These are phyloP conservation scores for Zygosaccharomyces bisporus DNA, from an alignment of 805 yeast species.

Conservation along the genomic window DNA sequence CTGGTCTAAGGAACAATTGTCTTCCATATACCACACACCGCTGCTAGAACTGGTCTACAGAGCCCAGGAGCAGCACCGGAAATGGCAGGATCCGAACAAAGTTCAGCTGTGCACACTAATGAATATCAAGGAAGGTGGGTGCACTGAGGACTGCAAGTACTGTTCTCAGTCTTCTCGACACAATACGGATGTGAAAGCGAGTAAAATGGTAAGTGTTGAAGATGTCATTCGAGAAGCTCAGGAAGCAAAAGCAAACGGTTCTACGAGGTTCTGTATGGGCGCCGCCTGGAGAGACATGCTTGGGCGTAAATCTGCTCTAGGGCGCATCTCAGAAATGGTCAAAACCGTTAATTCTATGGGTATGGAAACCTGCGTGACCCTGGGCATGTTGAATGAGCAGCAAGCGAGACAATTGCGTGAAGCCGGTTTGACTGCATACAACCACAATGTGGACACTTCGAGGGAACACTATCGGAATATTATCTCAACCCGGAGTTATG, in stretches of 20 bases:
- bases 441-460: slow-evolving; percentile 77
- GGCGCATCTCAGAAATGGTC: slow-evolving; percentile 62
- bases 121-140: slow-evolving; percentile 76
- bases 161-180: slow-evolving; percentile 73
- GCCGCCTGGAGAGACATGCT: slow-evolving; percentile 87
- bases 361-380: slow-evolving; percentile 75
- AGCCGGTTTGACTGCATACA: slow-evolving; percentile 78
- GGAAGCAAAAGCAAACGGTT: slow-evolving; percentile 64
- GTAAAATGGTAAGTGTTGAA: slow-evolving; percentile 56
- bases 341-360: slow-evolving; percentile 57
- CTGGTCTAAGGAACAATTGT: slow-evolving; percentile 63
- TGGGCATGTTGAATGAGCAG: slow-evolving; percentile 70
- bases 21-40: slow-evolving; percentile 61
- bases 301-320: slow-evolving; percentile 67
- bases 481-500: slow-evolving; percentile 64
- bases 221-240: slow-evolving; percentile 61
- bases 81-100: slow-evolving; percentile 61
- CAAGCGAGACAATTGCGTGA: slow-evolving; percentile 57
- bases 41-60: slow-evolving; percentile 54
- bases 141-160: slow-evolving; percentile 77
- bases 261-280: slow-evolving; percentile 79
- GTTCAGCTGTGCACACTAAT: slow-evolving; percentile 74
- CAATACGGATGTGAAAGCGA: slow-evolving; percentile 69
- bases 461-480: slow-evolving; percentile 72
- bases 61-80: slow-evolving; percentile 64